A percentile compares a stretch with the other conserved stretches of the same genome.
Conservation (phyloP, 2,329 filamentous ascomycete genomes). For the Onygena corvina region DNA sequence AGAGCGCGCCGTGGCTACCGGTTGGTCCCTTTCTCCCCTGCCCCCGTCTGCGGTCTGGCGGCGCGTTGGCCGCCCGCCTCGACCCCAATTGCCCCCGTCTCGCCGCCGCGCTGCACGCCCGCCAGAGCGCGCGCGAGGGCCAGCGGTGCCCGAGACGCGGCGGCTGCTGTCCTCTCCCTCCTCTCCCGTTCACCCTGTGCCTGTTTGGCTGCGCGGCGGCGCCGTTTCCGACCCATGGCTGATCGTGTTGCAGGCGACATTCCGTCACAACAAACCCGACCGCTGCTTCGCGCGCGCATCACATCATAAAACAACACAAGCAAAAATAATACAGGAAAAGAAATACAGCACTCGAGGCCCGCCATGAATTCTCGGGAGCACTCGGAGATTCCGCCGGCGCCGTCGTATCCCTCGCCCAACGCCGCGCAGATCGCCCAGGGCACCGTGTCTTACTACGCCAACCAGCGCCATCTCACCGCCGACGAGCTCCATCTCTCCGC, state of each 20-base stretch:
- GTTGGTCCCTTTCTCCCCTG: constrained; percentile 7
- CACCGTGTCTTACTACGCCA: constrained; percentile 33
- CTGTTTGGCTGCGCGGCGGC: not conserved
- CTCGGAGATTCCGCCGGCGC: constrained; percentile 32
- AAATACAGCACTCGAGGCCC: not conserved
- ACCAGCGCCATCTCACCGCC: constrained; percentile 33
- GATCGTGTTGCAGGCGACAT: constrained; percentile 1
- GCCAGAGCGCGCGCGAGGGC: no score
- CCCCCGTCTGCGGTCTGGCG: not conserved
- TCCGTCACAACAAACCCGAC: not conserved
- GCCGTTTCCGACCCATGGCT: not conserved
- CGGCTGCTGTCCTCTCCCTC: no score
- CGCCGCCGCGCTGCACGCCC: no score
- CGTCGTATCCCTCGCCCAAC: constrained; percentile 36
- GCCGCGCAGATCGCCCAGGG: constrained; percentile 35
- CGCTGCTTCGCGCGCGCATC: not conserved
- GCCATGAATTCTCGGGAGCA: constrained; percentile 34
- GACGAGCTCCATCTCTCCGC: constrained; percentile 38
- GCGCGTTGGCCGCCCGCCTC: not conserved
- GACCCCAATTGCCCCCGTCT: not conserved
- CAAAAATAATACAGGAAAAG: not conserved
- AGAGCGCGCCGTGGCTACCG: not conserved
- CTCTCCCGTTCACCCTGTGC: no score
- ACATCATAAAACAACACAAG: not conserved
- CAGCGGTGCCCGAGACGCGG: no score